A percentile compares a stretch with the other conserved stretches of the same genome.
phyloP scores from a whole-genome alignment of 768 basidiomycete species.

The Sarcodon aspratus region DNA sequence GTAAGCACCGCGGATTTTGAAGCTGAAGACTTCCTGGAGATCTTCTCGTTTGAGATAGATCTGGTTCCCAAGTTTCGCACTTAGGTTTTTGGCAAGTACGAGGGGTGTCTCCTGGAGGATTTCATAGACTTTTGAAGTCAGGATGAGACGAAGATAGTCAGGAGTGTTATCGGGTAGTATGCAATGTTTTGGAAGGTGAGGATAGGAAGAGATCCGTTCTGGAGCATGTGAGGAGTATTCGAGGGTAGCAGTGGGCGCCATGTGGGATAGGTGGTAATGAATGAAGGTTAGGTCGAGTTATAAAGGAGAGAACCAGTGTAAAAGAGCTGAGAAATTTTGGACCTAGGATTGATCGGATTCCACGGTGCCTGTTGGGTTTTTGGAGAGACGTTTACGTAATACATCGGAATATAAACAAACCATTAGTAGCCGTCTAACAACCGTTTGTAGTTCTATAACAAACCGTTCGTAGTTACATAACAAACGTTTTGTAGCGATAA shows the following conservation, averaged over 20 bases:
- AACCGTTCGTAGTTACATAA: too few relatives aligned
- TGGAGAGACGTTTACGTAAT: too few relatives aligned
- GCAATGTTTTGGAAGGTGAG: slow-evolving; percentile 54
- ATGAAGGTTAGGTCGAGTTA: background rate
- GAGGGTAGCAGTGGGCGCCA: slow-evolving; percentile 32
- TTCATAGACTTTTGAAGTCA: slow-evolving; percentile 87
- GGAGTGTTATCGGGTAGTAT: slow-evolving; percentile 59
- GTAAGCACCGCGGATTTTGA: slow-evolving; percentile 97
- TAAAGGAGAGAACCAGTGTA: background rate
- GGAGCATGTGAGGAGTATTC: slow-evolving; percentile 66
- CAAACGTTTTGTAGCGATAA: too few relatives aligned
- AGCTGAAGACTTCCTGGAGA: slow-evolving; percentile 94
- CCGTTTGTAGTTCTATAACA: too few relatives aligned
- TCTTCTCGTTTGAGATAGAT: slow-evolving; percentile 98
- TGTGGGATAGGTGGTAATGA: slow-evolving; percentile 2
- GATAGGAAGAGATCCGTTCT: slow-evolving; percentile 44
- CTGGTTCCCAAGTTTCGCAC: slow-evolving; percentile 79
- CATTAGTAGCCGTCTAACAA: too few relatives aligned
- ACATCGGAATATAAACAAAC: too few relatives aligned
- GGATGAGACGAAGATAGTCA: slow-evolving; percentile 81
- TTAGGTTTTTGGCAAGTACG: slow-evolving; percentile 77
- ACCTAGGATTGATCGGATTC: background rate
- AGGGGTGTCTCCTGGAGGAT: slow-evolving; percentile 85
- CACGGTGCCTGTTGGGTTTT: too few relatives aligned
- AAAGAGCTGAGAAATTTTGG: background rate